Conservation (phyloP, 805 yeast species). For the Tetrapisispora pingtungensis region DNA sequence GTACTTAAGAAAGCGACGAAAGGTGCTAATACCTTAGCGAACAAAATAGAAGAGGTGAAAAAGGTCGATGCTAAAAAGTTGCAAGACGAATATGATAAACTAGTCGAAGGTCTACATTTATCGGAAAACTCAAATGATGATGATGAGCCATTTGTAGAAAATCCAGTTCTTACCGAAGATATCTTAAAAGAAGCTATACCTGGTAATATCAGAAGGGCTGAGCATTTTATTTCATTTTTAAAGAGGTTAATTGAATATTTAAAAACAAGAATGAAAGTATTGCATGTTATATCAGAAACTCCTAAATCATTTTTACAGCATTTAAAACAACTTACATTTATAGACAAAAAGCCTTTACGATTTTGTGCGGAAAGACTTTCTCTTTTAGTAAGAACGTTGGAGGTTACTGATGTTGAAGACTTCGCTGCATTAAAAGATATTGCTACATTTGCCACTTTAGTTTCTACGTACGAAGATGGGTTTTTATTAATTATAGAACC, state of each 20-base stretch:
- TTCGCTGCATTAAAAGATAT: conserved; percentile 88
- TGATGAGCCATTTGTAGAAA: conserved; percentile 56
- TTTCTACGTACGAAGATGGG: conserved; percentile 90
- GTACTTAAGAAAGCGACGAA: conserved; percentile 73
- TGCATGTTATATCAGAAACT: conserved; percentile 96
- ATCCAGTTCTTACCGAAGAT: conserved; percentile 81
- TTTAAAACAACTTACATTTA: conserved; percentile 83
- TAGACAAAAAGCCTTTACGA: conserved; percentile 81
- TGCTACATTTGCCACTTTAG: conserved; percentile 92
- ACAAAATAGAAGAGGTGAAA: conserved; percentile 77
- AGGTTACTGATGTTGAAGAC: conserved; percentile 80
- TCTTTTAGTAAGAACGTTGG: conserved; percentile 78
- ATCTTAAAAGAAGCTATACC: conserved; percentile 88
- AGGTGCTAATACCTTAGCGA: conserved; percentile 74
- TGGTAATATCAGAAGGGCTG: conserved; percentile 94
- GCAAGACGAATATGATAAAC: conserved; percentile 81
- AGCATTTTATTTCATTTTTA: conserved; percentile 88
- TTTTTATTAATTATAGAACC: conserved; percentile 90
- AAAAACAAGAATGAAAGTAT: conserved; percentile 93
- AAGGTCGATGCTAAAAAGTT: conserved; percentile 71
- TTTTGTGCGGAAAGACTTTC: conserved; percentile 91
- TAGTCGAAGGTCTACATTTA: conserved; percentile 82
- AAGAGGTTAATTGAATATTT: conserved; percentile 88
- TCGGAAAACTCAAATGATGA: conserved; percentile 56
- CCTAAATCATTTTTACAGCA: conserved; percentile 90